Conservation (phyloP, 768 basidiomycete genomes). For the Boletus coccyginus region DNA sequence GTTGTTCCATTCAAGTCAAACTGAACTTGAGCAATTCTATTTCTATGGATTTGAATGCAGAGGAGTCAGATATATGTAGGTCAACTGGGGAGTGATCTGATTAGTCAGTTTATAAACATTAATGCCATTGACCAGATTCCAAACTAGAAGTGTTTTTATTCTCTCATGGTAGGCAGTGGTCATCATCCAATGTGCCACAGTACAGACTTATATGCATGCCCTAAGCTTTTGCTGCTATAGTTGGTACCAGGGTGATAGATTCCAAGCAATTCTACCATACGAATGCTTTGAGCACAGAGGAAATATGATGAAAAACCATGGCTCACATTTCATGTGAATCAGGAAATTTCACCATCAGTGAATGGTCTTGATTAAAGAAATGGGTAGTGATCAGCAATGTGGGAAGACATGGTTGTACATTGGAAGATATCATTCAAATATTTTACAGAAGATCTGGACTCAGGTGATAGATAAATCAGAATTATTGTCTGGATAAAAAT, state of each 20-base stretch:
- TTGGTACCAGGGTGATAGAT: not conserved
- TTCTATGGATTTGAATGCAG: not conserved
- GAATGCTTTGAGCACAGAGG: not conserved
- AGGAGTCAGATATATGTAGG: not conserved
- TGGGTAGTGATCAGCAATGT: not conserved
- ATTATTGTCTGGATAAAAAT: not conserved
- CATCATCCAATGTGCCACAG: not conserved
- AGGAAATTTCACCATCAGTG: not conserved
- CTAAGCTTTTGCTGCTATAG: not conserved
- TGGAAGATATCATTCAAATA: not conserved
- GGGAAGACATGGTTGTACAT: not conserved
- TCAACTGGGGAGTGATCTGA: not conserved
- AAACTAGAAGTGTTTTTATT: not conserved
- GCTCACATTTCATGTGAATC: not conserved
- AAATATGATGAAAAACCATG: not conserved
- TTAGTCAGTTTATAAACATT: not conserved
- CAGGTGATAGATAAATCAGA: not conserved
- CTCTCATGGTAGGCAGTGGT: not conserved
- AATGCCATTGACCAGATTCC: not conserved
- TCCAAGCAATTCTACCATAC: not conserved
- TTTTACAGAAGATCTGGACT: not conserved
- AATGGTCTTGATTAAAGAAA: not conserved
- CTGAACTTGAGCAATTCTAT: not conserved
- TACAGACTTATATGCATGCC: not conserved
- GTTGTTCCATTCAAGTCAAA: not conserved